phyloP scores from a whole-genome alignment of 192 early-diverging fungal genomes.

The Entomortierella beljakovae region DNA sequence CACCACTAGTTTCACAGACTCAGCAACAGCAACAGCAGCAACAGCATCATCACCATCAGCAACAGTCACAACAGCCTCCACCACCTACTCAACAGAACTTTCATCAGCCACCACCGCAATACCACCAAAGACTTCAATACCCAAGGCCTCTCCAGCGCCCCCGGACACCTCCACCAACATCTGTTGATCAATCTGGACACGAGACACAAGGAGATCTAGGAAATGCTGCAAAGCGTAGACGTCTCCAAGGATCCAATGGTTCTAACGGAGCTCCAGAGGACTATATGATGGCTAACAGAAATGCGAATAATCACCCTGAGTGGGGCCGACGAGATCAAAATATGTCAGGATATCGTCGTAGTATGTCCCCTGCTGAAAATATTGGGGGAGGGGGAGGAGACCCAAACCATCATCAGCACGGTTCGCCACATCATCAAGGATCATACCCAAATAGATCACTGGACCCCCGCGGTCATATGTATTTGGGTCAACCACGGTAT shows the following conservation, averaged over 20 bases:
- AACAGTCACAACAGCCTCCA: conserved; percentile 19
- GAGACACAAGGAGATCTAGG: conserved; percentile 25
- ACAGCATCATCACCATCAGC: conserved; percentile 9
- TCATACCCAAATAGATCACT: conserved; percentile 22
- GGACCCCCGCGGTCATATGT: conserved; percentile 21
- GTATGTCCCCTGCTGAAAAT: conserved; percentile 42
- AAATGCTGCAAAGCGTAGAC: conserved; percentile 21
- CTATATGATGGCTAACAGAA: conserved; percentile 19
- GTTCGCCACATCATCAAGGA: conserved; percentile 27
- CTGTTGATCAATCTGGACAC: conserved; percentile 12
- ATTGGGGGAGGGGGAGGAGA: conserved; percentile 20
- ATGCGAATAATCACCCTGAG: conserved; percentile 28
- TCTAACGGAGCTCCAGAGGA: conserved; percentile 12
- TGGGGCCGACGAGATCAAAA: conserved; percentile 21
- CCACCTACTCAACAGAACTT: conserved; percentile 17
- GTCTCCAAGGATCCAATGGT: conserved; percentile 10
- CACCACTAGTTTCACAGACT: conserved; percentile 26
- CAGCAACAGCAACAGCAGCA: conserved; percentile 21
- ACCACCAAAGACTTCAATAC: conserved; percentile 28
- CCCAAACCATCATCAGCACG: conserved; percentile 14
- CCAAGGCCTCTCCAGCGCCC: conserved; percentile 30
- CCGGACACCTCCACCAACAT: conserved; percentile 23
- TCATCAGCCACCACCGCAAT: conserved; percentile 25
- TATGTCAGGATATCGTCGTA: conserved; percentile 19
- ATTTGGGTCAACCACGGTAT: conserved; percentile 19